These are phyloP conservation scores for Fusarium equiseti DNA, from an alignment of 2,329 filamentous ascomycete species.

Conservation along the genomic window DNA sequence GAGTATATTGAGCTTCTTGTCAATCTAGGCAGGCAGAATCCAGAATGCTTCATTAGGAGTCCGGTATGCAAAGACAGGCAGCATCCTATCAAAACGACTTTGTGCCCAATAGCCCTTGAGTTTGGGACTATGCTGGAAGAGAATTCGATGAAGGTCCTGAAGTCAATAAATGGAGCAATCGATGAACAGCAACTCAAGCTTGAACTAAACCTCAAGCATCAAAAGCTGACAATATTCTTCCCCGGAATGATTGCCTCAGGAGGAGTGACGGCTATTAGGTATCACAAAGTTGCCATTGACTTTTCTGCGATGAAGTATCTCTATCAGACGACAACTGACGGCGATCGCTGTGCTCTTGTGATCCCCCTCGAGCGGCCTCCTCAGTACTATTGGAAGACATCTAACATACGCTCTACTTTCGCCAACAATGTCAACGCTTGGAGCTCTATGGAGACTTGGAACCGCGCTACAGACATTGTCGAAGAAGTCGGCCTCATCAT, in stretches of 20 bases:
- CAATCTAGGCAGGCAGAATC: not conserved
- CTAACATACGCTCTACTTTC: constrained; percentile 51
- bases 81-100: constrained; percentile 54
- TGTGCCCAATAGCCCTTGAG: constrained; percentile 62
- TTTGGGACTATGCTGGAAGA: constrained; percentile 72
- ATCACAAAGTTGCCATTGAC: constrained; percentile 59
- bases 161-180: constrained; percentile 43
- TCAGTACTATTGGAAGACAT: constrained; percentile 58
- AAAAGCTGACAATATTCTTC: constrained; percentile 51
- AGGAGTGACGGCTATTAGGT: constrained; percentile 24
- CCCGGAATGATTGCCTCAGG: constrained; percentile 35
- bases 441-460: constrained; percentile 60
- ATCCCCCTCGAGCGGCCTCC: constrained; percentile 64
- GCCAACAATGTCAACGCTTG: constrained; percentile 52
- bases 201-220: constrained; percentile 49
- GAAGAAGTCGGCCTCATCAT: constrained; percentile 51
- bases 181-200: constrained; percentile 43
- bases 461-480: constrained; percentile 61
- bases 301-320: constrained; percentile 62
- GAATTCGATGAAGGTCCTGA: constrained; percentile 70
- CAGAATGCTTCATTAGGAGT: constrained; percentile 35
- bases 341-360: constrained; percentile 55
- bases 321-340: constrained; percentile 47
- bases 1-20: constrained; percentile 40
- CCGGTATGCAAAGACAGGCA: constrained; percentile 32